Evolutionary conservation across 805 yeast genomes (phyloP).

Genomic region (Wickerhamomyces silvicola): DNA sequence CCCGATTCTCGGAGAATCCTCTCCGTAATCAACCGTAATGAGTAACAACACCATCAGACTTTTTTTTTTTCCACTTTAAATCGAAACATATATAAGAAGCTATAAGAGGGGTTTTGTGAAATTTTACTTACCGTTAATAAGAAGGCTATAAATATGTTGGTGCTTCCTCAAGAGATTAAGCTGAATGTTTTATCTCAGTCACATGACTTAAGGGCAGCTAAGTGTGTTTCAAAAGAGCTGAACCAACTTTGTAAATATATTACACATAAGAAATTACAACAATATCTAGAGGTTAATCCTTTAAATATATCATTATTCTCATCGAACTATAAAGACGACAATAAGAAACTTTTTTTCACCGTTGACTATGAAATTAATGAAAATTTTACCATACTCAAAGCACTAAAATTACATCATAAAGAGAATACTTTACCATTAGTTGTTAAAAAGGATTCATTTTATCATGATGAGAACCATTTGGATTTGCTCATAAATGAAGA

Average conservation of each 20-base stretch:
- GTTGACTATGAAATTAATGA: not conserved
- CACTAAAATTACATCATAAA: not conserved
- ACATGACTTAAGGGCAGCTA: not conserved
- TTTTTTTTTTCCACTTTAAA: not conserved
- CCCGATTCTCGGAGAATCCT: not conserved
- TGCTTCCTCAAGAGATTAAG: constrained; percentile 11
- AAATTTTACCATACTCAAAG: not conserved
- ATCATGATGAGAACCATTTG: constrained; percentile 4
- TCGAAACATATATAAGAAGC: not conserved
- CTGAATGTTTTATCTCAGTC: constrained; percentile 11
- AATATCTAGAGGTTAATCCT: not conserved
- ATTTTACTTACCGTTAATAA: not conserved
- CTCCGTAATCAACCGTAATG: not conserved
- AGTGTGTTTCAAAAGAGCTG: not conserved
- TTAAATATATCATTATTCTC: not conserved
- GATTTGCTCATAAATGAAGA: constrained; percentile 13
- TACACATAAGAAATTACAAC: not conserved
- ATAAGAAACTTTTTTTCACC: not conserved
- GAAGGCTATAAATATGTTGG: not conserved
- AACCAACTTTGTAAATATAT: constrained; percentile 1
- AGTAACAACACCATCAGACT: not conserved
- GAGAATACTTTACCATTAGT: constrained; percentile 5
- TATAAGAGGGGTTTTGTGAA: not conserved
- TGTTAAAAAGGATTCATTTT: constrained; percentile 1
- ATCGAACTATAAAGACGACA: constrained; percentile 1